These are phyloP conservation scores for Globisporangium nagaii DNA, from an alignment of 352 stramenopile genomes.

Conservation along the genomic window DNA sequence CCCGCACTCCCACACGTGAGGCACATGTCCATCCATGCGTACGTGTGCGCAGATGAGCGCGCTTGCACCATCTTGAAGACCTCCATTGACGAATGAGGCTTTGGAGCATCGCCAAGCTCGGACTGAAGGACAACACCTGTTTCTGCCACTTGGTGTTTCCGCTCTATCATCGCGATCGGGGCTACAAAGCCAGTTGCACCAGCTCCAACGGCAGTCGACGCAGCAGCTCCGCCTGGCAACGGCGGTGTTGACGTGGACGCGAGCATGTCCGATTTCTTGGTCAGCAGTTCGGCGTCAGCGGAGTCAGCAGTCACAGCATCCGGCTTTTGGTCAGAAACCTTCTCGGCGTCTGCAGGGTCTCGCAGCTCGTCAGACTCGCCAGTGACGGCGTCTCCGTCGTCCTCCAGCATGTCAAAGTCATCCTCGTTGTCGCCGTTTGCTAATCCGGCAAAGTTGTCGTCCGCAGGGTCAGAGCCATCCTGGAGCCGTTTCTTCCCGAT, in stretches of 20 bases:
- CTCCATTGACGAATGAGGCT: constrained; percentile 55
- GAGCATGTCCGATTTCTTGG: not conserved
- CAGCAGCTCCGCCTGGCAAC: not conserved
- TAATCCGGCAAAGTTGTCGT: constrained; percentile 15
- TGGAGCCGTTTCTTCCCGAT: constrained; percentile 42
- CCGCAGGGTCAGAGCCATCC: constrained; percentile 20
- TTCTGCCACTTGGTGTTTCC: not conserved
- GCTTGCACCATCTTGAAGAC: constrained; percentile 76
- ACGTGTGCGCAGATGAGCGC: constrained; percentile 73
- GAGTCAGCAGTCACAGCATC: constrained; percentile 1
- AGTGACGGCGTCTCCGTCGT: constrained; percentile 20
- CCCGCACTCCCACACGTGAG: constrained; percentile 87
- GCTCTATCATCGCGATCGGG: not conserved
- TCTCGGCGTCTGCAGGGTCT: not conserved
- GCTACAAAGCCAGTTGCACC: not conserved
- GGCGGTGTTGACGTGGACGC: constrained; percentile 4
- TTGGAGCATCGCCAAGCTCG: constrained; percentile 45
- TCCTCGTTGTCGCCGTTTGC: constrained; percentile 17
- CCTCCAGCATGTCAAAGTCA: constrained; percentile 14
- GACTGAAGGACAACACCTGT: constrained; percentile 40
- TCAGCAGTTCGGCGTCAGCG: not conserved
- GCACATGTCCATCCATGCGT: constrained; percentile 91
- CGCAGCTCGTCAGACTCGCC: not conserved
- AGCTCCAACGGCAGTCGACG: not conserved
- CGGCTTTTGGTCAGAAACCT: not conserved